Percentiles rank a stretch among this genome's conserved stretches.
These are phyloP conservation scores for Saxophila tyrrhenica DNA, from an alignment of 495 filamentous ascomycete species.

Conservation along the genomic window DNA sequence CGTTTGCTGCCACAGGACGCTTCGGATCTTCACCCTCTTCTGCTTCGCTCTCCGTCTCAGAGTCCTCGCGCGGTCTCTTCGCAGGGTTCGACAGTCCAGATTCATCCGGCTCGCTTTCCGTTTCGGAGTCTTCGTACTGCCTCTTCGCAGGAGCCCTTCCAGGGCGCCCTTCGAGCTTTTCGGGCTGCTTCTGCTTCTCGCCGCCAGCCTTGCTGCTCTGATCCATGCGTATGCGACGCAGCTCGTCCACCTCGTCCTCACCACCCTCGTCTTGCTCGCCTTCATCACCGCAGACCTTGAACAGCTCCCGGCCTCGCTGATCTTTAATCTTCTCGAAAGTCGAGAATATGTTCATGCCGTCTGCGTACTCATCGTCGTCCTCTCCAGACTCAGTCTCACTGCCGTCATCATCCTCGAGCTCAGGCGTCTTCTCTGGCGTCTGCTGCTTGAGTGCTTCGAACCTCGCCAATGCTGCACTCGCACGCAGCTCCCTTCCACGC, in stretches of 20 bases:
- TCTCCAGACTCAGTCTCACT: constrained; percentile 22
- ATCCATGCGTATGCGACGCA: constrained; percentile 34
- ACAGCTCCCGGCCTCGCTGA: constrained; percentile 46
- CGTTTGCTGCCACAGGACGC: no score
- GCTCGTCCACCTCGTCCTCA: constrained; percentile 49
- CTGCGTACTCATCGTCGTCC: constrained; percentile 7
- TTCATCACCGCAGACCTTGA: constrained; percentile 63
- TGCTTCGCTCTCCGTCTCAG: constrained; percentile 9
- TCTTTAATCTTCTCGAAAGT: constrained; percentile 51
- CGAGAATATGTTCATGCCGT: constrained; percentile 39
- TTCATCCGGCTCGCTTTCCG: constrained; percentile 12
- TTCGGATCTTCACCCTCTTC: not conserved
- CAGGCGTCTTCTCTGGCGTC: constrained; percentile 24
- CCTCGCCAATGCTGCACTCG: constrained; percentile 62
- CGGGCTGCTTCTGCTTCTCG: not conserved
- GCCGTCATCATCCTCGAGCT: constrained; percentile 22
- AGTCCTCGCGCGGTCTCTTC: not conserved
- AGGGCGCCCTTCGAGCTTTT: not conserved
- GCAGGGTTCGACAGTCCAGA: not conserved
- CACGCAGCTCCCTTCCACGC: constrained; percentile 61
- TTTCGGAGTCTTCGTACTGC: not conserved
- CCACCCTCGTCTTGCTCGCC: constrained; percentile 49
- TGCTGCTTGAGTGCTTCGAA: constrained; percentile 48
- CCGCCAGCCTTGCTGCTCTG: not conserved
- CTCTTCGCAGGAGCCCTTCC: not conserved